These are phyloP conservation scores for Cystobasidium onofrii DNA, from an alignment of 768 basidiomycete genomes.

Conservation along the genomic window DNA sequence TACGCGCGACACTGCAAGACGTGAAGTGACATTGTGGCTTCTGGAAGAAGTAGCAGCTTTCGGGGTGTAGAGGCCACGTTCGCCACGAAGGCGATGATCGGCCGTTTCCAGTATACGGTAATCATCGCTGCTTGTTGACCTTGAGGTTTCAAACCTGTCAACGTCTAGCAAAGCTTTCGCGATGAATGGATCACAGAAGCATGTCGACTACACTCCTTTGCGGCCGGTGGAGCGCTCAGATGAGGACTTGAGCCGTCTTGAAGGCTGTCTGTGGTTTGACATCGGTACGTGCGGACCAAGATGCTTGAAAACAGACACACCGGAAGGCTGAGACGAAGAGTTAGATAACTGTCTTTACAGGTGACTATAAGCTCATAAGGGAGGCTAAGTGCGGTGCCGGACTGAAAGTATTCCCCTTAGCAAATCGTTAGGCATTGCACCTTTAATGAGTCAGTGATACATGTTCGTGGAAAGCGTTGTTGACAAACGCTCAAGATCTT, in stretches of 20 bases:
- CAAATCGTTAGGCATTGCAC: constrained; percentile 25
- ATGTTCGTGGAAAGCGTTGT: background rate
- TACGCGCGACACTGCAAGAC: no score
- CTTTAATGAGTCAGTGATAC: constrained; percentile 26
- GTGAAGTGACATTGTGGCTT: background rate
- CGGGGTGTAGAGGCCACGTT: background rate
- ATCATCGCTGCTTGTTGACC: no score
- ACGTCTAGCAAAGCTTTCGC: background rate
- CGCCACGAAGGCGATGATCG: background rate
- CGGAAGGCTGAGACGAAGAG: background rate
- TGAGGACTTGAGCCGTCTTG: background rate
- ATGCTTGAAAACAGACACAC: background rate
- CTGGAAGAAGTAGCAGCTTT: background rate
- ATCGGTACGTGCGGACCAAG: constrained; percentile 15
- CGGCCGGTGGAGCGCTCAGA: constrained; percentile 4
- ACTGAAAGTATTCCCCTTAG: background rate
- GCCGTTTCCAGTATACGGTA: no score
- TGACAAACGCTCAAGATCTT: background rate
- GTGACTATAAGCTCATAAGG: background rate
- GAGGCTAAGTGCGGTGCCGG: background rate
- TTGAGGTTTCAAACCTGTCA: no score
- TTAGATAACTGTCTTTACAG: constrained; percentile 31
- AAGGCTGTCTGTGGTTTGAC: constrained; percentile 22
- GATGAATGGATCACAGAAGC: background rate
- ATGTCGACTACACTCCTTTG: constrained; percentile 25